Base-by-base conservation (phyloP, 2,329 filamentous ascomycete species). In the Penicillium sp. region DNA sequence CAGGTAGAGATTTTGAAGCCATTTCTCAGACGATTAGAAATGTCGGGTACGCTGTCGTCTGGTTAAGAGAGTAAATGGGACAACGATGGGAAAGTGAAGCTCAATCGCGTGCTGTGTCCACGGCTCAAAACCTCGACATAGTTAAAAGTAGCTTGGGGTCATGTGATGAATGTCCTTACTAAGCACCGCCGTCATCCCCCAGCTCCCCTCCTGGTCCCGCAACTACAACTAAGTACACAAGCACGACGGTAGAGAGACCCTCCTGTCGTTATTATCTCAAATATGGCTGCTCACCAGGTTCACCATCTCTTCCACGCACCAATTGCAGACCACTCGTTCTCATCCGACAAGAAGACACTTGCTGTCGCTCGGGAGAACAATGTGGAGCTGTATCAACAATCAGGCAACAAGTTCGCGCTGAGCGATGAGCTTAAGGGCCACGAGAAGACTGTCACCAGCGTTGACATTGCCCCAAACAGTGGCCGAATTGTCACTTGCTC, bases 251-350 rank as follows among this genome's bases (percentile, higher is more conserved):
- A 85, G 93, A 97, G 93, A 95, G 88, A 81, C 87, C 76, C 88
- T 94, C 88, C 88, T 93, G 88, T 87, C 84, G 77, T 74, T 44
- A 9, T 35, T 50, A 50, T 44, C 43, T 51, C 38, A 69, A 78
- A 46, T 53, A 97, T 97, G 91, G 77, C 87, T 48, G 70, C 84
- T 53, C 88, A 90, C 57, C 88, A 97, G 78, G 87, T 95, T 52
- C 88, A 97, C 74, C 90, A 97, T 66, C 85, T 98, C 59, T 98
- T 98, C 76, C 89, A 97, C 75, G 83, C 85, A 61, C 89, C 91
- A 54, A 96, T 98, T 66, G 88, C 88, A 59, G 93, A 98, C 77
- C 93, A 98, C 73, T 96, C 91, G 51, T 98, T 98, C 81, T 95
- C 90, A 57, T 83, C 88, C 55, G 93, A 98, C 74, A 87, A 84